These are phyloP conservation scores for Tilletia setariae DNA, from an alignment of 1,284 basidiomycete genomes.

Conservation along the genomic window DNA sequence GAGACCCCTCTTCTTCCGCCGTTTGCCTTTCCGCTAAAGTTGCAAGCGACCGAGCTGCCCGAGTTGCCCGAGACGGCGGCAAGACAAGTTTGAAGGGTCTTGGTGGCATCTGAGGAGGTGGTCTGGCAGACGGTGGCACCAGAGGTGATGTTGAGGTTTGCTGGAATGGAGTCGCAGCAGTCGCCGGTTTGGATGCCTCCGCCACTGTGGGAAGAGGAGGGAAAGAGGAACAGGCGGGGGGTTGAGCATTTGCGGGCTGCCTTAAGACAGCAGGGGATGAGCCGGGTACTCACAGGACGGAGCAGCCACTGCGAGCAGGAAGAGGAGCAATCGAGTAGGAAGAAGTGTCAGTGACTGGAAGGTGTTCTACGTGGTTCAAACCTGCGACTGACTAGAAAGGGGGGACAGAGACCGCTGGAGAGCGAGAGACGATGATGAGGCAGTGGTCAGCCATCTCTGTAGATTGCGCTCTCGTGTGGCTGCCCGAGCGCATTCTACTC, in stretches of 20 bases:
- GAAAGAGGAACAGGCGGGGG: not conserved
- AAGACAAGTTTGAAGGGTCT: conserved; percentile 12
- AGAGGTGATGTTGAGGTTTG: conserved; percentile 9
- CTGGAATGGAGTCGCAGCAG: conserved; percentile 9
- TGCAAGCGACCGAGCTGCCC: conserved; percentile 2
- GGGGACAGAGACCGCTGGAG: not conserved
- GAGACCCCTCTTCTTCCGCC: not conserved
- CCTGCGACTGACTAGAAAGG: conserved; percentile 5
- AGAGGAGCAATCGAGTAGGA: too few relatives aligned
- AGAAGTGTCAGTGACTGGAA: not conserved
- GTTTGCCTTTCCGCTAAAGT: conserved; percentile 10
- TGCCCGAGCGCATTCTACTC: not conserved
- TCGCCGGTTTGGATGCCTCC: not conserved
- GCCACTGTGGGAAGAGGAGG: not conserved
- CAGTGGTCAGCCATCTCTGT: not conserved
- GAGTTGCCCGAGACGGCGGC: not conserved
- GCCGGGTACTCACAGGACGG: not conserved
- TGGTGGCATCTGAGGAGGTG: conserved; percentile 10
- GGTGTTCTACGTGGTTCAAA: not conserved
- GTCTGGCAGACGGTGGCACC: conserved; percentile 14
- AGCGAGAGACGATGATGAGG: conserved; percentile 53
- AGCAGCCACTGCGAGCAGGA: not conserved
- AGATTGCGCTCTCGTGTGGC: not conserved
- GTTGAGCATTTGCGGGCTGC: not conserved
- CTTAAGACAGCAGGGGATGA: not conserved